Conservation (phyloP, 1,284 basidiomycete genomes). For the Takashimella tepidaria region DNA sequence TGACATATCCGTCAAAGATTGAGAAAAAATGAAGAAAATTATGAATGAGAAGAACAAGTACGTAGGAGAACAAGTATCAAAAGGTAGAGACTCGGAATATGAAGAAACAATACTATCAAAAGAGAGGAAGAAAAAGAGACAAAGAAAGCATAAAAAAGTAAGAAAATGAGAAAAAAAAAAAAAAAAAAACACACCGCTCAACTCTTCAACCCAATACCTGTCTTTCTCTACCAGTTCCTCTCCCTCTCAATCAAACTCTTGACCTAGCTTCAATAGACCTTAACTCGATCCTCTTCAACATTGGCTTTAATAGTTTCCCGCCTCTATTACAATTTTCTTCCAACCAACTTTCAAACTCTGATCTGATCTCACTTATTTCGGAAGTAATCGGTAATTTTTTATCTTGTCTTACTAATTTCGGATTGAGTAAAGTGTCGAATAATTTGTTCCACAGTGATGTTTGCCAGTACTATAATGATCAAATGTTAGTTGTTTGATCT, state of each 20-base stretch:
- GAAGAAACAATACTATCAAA: too few species aligned
- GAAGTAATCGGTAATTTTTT: conserved; percentile 64
- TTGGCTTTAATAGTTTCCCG: conserved; percentile 75
- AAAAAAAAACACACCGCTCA: not conserved
- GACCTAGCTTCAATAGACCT: conserved; percentile 26
- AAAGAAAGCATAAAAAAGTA: not conserved
- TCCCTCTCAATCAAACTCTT: not conserved
- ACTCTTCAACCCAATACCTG: not conserved
- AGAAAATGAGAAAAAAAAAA: not conserved
- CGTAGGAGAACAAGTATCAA: too few species aligned
- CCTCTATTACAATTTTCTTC: conserved; percentile 69
- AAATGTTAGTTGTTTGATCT: conserved; percentile 3
- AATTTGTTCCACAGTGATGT: conserved; percentile 74
- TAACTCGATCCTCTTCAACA: conserved; percentile 53
- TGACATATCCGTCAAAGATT: too few species aligned
- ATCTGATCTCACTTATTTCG: conserved; percentile 61
- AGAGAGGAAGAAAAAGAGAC: not conserved
- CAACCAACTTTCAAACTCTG: conserved; percentile 83
- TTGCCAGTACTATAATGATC: conserved; percentile 71
- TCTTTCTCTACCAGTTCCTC: too few species aligned
- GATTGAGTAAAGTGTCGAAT: conserved; percentile 85
- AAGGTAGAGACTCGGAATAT: too few species aligned
- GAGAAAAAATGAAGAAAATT: too few species aligned
- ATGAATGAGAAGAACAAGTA: too few species aligned
- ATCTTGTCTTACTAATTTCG: conserved; percentile 52